Conservation (phyloP, 2,329 filamentous ascomycete genomes). For the Pleurostoma richardsiae region DNA sequence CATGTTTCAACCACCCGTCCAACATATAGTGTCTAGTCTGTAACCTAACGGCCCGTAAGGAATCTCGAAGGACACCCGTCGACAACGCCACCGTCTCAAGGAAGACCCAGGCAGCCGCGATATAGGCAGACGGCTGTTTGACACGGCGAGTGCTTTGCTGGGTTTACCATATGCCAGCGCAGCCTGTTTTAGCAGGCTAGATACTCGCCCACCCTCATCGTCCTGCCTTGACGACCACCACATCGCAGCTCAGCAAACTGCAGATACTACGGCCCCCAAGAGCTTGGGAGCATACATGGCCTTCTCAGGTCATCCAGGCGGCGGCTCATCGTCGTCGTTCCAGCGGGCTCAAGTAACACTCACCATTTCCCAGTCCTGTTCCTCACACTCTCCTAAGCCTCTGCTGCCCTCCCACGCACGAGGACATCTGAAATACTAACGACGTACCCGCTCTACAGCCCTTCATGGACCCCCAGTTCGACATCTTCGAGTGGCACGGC, state of each 20-base stretch:
- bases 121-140: no score
- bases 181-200: neutral
- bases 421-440: neutral
- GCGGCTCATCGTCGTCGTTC: conserved; percentile 12
- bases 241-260: neutral
- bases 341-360: conserved; percentile 25
- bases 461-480: conserved; percentile 51
- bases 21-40: no score
- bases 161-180: neutral
- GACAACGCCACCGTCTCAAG: no score
- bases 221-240: neutral
- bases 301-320: conserved; percentile 15
- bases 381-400: neutral
- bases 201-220: neutral
- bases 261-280: neutral
- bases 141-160: no score
- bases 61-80: no score
- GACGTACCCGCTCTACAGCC: conserved; percentile 23
- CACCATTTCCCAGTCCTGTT: neutral
- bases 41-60: no score
- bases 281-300: conserved; percentile 17
- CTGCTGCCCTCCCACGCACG: neutral
- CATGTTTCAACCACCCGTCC: no score
- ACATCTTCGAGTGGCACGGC: conserved; percentile 90
- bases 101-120: no score